These are phyloP conservation scores for Decorospora gaudefroyi DNA, from an alignment of 2,329 filamentous ascomycete genomes.

Conservation along the genomic window DNA sequence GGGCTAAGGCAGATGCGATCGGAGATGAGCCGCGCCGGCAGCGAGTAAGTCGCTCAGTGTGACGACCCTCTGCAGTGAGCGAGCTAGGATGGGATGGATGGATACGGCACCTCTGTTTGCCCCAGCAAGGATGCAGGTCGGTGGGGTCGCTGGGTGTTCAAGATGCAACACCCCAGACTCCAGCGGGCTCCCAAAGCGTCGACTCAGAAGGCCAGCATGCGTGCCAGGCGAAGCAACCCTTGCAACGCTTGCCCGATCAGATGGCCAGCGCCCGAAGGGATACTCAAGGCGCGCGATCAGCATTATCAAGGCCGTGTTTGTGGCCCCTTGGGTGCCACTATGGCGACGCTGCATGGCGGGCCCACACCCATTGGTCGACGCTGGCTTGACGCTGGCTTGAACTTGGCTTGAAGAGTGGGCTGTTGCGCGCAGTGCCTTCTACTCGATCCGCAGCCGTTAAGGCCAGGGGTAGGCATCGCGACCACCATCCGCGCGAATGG, in stretches of 20 bases:
- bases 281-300: conserved; percentile 12
- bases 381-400: conserved; percentile 4
- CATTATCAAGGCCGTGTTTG: conserved; percentile 5
- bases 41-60: conserved; percentile 33
- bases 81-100: conserved; percentile 16
- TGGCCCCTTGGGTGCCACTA: background rate
- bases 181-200: conserved; percentile 21
- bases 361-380: conserved; percentile 15
- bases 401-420: background rate
- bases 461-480: conserved; percentile 27
- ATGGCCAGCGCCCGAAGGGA: conserved; percentile 18
- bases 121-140: conserved; percentile 22
- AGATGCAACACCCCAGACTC: conserved; percentile 16
- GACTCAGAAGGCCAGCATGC: conserved; percentile 25
- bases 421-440: conserved; percentile 1
- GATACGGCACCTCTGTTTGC: conserved; percentile 27
- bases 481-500: conserved; percentile 29
- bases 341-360: conserved; percentile 11
- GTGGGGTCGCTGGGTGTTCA: conserved; percentile 20
- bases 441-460: conserved; percentile 33
- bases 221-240: conserved; percentile 28
- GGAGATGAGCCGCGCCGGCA: conserved; percentile 45
- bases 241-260: conserved; percentile 29
- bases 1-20: conserved; percentile 44
- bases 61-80: conserved; percentile 28